Conservation (phyloP, 169 alveolate genomes). For the Plasmodium reichenowi region DNA sequence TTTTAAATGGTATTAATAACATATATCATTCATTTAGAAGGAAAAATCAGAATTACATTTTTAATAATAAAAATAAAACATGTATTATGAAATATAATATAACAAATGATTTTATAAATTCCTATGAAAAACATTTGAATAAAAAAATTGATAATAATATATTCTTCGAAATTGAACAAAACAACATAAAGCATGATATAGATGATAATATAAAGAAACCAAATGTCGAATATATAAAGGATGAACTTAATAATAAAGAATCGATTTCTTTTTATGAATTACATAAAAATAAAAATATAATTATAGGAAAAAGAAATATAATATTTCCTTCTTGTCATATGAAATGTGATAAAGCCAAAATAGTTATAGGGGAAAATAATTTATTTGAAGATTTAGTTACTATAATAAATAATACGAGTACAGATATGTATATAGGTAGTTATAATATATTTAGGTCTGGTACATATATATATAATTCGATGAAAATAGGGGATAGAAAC, state of each 20-base stretch:
- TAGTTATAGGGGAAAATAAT: slow-evolving; percentile 45
- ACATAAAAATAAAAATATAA: slow-evolving; percentile 11
- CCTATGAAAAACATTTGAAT: too few species aligned
- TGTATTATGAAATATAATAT: too few species aligned
- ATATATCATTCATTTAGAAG: too few species aligned
- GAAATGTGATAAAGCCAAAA: slow-evolving; percentile 7
- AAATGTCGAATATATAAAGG: neutral
- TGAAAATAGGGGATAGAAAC: slow-evolving; percentile 34
- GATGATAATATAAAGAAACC: slow-evolving; percentile 1
- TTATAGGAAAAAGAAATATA: slow-evolving; percentile 49
- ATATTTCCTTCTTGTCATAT: slow-evolving; percentile 48
- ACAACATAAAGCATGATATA: too few species aligned
- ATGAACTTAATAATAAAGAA: neutral
- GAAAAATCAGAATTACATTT: too few species aligned
- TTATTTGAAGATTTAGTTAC: slow-evolving; percentile 60
- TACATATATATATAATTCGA: slow-evolving; percentile 25
- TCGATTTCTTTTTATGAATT: slow-evolving; percentile 10
- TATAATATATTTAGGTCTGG: slow-evolving; percentile 69
- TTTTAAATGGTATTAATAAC: too few species aligned
- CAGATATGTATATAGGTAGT: slow-evolving; percentile 61
- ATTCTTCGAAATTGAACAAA: too few species aligned
- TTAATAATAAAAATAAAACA: too few species aligned
- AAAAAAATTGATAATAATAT: too few species aligned
- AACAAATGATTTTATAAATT: too few species aligned
- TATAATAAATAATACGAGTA: slow-evolving; percentile 39